phyloP scores from a whole-genome alignment of 495 filamentous ascomycete species.

The Xylaria grammica region DNA sequence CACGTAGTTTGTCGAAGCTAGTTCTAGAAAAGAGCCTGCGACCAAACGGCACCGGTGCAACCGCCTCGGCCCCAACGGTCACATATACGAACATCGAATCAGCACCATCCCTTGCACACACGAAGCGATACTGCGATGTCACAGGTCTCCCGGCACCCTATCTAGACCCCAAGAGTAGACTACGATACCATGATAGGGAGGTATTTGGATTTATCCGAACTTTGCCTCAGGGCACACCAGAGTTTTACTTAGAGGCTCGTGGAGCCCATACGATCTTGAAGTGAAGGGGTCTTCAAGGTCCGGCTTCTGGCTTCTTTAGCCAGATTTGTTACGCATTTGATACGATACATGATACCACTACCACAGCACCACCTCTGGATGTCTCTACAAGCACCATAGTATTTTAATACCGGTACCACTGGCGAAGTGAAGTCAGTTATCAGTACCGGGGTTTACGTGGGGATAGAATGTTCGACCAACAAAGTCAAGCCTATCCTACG shows the following conservation, averaged over 20 bases:
- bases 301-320: neutral
- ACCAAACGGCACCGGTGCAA: slow-evolving; percentile 28
- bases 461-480: slow-evolving; percentile 66
- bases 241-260: slow-evolving; percentile 85
- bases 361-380: neutral
- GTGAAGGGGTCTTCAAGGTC: slow-evolving; percentile 34
- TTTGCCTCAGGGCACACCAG: slow-evolving; percentile 77
- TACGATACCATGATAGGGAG: slow-evolving; percentile 89
- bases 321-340: neutral
- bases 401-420: neutral
- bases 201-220: slow-evolving; percentile 80
- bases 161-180: slow-evolving; percentile 88
- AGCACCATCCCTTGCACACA: slow-evolving; percentile 78
- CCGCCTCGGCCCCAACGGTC: slow-evolving; percentile 67
- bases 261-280: slow-evolving; percentile 94
- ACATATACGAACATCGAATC: slow-evolving; percentile 96
- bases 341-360: neutral
- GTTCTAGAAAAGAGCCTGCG: slow-evolving; percentile 73
- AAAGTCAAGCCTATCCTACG: slow-evolving; percentile 92
- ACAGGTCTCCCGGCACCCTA: slow-evolving; percentile 89
- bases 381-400: neutral
- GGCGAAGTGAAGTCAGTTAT: neutral
- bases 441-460: neutral
- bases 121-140: slow-evolving; percentile 90
- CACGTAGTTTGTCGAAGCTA: slow-evolving; percentile 80